Conservation (phyloP, 148 eudicot species). For the Heliamphora exappendiculata region DNA sequence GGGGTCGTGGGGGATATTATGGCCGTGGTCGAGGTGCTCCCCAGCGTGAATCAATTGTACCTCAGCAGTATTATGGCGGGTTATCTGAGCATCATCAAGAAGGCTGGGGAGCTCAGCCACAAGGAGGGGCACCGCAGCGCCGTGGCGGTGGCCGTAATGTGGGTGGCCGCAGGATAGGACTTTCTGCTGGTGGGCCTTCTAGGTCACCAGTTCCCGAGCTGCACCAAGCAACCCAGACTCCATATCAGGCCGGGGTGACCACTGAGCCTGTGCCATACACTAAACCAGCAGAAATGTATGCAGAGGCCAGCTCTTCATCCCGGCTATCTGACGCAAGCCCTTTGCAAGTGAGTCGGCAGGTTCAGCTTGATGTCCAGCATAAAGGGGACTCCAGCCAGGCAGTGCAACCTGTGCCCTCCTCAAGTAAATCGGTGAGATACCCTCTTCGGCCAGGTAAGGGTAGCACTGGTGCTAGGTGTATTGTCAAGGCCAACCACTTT, state of each 20-base stretch:
- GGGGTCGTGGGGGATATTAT: slow-evolving; percentile 37
- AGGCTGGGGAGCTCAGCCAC: slow-evolving; percentile 53
- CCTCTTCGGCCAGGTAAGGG: slow-evolving; percentile 97
- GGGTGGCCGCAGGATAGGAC: slow-evolving; percentile 47
- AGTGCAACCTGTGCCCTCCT: slow-evolving; percentile 56
- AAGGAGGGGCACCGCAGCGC: slow-evolving; percentile 51
- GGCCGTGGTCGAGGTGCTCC: slow-evolving; percentile 45
- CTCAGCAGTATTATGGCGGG: slow-evolving; percentile 58
- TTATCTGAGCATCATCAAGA: slow-evolving; percentile 38
- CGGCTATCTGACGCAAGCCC: slow-evolving; percentile 29
- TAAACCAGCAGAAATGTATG: slow-evolving; percentile 27
- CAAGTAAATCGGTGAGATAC: slow-evolving; percentile 77
- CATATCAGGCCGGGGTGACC: slow-evolving; percentile 52
- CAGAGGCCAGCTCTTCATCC: slow-evolving; percentile 42
- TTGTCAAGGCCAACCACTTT: slow-evolving; percentile 94
- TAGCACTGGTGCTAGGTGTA: slow-evolving; percentile 47
- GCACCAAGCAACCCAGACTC: slow-evolving; percentile 91
- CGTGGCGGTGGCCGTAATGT: slow-evolving; percentile 43
- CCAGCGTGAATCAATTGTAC: slow-evolving; percentile 45
- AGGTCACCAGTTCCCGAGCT: slow-evolving; percentile 83
- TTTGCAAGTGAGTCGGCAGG: slow-evolving; percentile 38
- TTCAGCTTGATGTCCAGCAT: slow-evolving; percentile 34
- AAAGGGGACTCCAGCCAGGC: slow-evolving; percentile 48
- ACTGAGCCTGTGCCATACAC: slow-evolving; percentile 39
- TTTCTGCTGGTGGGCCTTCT: slow-evolving; percentile 47